Evolutionary conservation across 306 rosid species (phyloP), one percentile per base, ranked within the genome.

Genomic region (Oemleria cerasiformis): DNA sequence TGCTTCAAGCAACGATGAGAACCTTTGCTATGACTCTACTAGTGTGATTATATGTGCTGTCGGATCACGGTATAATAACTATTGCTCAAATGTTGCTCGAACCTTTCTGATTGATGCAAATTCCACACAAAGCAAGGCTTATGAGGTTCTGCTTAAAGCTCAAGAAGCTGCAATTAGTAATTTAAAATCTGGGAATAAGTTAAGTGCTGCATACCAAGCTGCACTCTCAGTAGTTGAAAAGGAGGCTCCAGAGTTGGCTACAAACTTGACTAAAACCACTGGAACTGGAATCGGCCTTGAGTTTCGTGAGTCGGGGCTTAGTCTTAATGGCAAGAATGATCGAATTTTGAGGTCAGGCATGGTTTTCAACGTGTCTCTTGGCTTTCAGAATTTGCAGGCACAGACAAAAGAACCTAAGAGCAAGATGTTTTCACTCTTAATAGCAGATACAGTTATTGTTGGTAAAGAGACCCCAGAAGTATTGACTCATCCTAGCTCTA

Each of bases 231-330:
- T 79, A 45, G 79, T 79, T 63, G 76, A 69, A 55, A 74, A 60
- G 68, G 79, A 79, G 23, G 83, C 76, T 19, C 83, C 79, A 15
- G 79, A 79, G 48, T 65, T 79, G 72, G 76, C 57, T 47, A 36
- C 72, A 13, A 63, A 60, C 63, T 70, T 79, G 17, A 79, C 83
- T 34, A 79, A 79, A 56, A 68, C 83, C 3, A 68, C 79, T 6
- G 83, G 79, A 64, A 79, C 83, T 56, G 83, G 83, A 62, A 79
- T 79, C 45, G 83, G 83, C 23, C 79, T 79, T 19, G 83, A 79
- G 56, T 74, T 79, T 70, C 83, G 79, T 54, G 83, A 79, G 63
- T 79, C 83, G 0, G 79, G 83, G 6, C 72, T 79, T 12, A 79
- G 74, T 70, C 72, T 79, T 23, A 79, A 79, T 64, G 83, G 76